Percentiles rank a stretch among this genome's conserved stretches.
Evolutionary conservation across 148 eudicot species (phyloP).

Genomic region (Euryodendron excelsum): DNA sequence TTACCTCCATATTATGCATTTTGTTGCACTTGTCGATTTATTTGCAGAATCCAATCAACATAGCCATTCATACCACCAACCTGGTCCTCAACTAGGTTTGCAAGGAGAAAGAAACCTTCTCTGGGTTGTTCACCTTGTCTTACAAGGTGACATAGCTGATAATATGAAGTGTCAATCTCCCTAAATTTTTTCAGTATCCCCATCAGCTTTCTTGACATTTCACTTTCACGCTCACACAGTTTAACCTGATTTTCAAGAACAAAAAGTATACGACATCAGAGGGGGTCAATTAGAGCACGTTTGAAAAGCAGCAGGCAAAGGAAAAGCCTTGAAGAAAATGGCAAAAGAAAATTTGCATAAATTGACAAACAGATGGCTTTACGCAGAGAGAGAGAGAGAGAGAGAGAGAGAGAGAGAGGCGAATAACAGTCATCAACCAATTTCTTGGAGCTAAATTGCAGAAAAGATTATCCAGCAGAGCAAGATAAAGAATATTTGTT

Average conservation of each 20-base stretch:
- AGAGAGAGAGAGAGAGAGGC: background rate
- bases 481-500: background rate
- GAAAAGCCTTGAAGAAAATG: conserved; percentile 5
- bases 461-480: background rate
- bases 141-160: conserved; percentile 83
- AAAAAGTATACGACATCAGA: conserved; percentile 16
- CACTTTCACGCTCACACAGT: conserved; percentile 51
- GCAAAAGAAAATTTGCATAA: background rate
- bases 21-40: conserved; percentile 83
- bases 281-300: background rate
- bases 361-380: background rate
- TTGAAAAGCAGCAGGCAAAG: background rate
- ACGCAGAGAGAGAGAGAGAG: background rate
- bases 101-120: conserved; percentile 82
- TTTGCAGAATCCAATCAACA: conserved; percentile 76
- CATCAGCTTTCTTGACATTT: conserved; percentile 75
- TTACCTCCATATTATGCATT: conserved; percentile 59
- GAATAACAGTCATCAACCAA: background rate
- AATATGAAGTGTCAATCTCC: conserved; percentile 63
- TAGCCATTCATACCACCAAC: conserved; percentile 73
- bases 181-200: conserved; percentile 55
- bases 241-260: conserved; percentile 40
- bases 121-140: conserved; percentile 97
- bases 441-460: background rate
- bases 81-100: conserved; percentile 88